Base-by-base conservation (phyloP, 371 early-diverging fungal species). In the Mycotypha africana region DNA sequence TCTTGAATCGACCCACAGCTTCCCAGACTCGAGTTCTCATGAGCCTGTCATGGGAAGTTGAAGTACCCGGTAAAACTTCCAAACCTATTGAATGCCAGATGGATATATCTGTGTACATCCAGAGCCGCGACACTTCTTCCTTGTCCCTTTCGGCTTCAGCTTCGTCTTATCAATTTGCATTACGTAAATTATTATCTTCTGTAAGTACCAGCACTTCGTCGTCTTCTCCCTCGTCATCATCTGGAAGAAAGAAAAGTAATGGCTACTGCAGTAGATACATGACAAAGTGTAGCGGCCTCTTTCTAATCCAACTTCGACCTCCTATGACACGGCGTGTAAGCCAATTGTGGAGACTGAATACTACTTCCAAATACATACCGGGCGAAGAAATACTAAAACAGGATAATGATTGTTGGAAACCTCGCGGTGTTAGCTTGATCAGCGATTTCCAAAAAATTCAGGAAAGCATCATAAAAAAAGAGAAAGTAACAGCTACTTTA, bases 331-430 rank as follows among this genome's bases (percentile, higher is more conserved):
- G 75, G 9, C 68, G 74, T 22, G 69, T 72, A 2, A 72, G 74
- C 9, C 82, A 86, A 10, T 56, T 88, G 8, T 89, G 90, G 90
- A 64, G 84, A 2, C 62, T 86, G 32, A 84, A 88, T 58, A 85
- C 88, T 0, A 81, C 81, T 4, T 61, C 68, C 20, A 76, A 84
- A 44, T 87, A 85, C 49, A 82, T 92, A 1, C 81, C 89, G 12
- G 94, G 92, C 22, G 87, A 89, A 49, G 92, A 92, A 49, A 72
- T 77, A 23, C 53, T 89, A n/a, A 28, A 11, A 28, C 28, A 5
- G 37, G n/a, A n/a, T n/a, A n/a, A n/a, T n/a, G 82, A 71, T 2
- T 59, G 61, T 1, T 92, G 91, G 91, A 65, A 76, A 38, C 91
- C 91, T 0, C 74, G 85, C 1, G 87, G 89, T 3, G 79, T 86